Conservation (phyloP, 805 yeast genomes). For the Myxozyma nipponensis region DNA sequence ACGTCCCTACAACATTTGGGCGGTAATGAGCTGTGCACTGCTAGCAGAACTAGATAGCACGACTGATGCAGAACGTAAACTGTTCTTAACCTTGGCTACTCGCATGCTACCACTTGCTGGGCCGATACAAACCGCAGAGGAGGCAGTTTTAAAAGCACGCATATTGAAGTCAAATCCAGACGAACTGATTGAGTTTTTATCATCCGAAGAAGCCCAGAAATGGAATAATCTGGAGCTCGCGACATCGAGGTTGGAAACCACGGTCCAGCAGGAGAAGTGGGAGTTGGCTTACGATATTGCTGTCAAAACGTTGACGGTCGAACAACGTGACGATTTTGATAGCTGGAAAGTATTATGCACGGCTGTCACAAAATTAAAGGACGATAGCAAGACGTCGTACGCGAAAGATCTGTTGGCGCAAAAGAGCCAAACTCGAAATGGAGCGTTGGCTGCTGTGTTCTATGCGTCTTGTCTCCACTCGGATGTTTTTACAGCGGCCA, state of each 20-base stretch:
- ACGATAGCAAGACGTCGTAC: slow-evolving; percentile 33
- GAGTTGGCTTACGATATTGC: slow-evolving; percentile 43
- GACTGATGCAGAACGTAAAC: slow-evolving; percentile 44
- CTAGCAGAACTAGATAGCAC: slow-evolving; percentile 36
- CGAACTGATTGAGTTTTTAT: slow-evolving; percentile 38
- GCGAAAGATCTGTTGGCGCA: slow-evolving; percentile 36
- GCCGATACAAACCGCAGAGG: slow-evolving; percentile 60
- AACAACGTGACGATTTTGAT: slow-evolving; percentile 67
- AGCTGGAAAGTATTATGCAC: slow-evolving; percentile 60
- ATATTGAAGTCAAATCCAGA: slow-evolving; percentile 42
- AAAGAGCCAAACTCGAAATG: slow-evolving; percentile 49
- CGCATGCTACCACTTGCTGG: slow-evolving; percentile 51
- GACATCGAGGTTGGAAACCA: slow-evolving; percentile 39
- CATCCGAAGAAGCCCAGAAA: slow-evolving; percentile 18
- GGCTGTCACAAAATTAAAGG: slow-evolving; percentile 41
- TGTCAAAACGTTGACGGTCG: slow-evolving; percentile 39
- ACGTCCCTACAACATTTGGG: slow-evolving; percentile 19
- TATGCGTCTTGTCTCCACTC: slow-evolving; percentile 33
- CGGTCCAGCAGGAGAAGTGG: slow-evolving; percentile 46
- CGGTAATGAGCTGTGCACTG: slow-evolving; percentile 16
- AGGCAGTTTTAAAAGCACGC: slow-evolving; percentile 55
- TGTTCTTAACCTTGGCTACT: slow-evolving; percentile 60
- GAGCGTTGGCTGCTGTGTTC: slow-evolving; percentile 52
- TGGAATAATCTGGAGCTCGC: slow-evolving; percentile 60
- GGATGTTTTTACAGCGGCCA: slow-evolving; percentile 27